Percentiles rank a stretch among this genome's conserved stretches.
These are phyloP conservation scores for Claviceps digitariae DNA, from an alignment of 2,329 filamentous ascomycete species.

Conservation along the genomic window DNA sequence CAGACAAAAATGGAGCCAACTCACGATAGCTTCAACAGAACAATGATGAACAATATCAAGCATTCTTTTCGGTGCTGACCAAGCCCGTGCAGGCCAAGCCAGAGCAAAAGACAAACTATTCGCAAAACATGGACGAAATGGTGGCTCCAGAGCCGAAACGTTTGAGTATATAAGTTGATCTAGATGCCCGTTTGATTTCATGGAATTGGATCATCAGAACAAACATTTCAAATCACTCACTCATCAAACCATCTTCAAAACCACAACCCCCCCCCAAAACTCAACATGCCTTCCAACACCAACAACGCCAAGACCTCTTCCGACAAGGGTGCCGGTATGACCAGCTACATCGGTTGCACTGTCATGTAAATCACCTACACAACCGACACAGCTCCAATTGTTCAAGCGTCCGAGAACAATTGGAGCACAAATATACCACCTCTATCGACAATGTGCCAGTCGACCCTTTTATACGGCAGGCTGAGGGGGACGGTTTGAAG, in stretches of 20 bases:
- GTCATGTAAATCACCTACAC: constrained; percentile 19
- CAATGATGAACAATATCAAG: constrained; percentile 2
- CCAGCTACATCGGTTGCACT: constrained; percentile 13
- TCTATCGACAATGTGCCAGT: not conserved
- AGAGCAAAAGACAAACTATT: not conserved
- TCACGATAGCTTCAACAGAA: not conserved
- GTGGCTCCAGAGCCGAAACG: not conserved
- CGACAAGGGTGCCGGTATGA: not conserved
- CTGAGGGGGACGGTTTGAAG: not conserved
- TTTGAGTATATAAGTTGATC: not conserved
- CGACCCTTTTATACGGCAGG: not conserved
- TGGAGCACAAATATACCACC: not conserved
- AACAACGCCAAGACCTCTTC: constrained; percentile 10
- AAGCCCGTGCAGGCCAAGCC: not conserved
- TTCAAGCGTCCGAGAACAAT: not conserved
- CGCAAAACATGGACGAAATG: not conserved
- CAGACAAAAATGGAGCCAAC: not conserved
- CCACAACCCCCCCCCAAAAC: not conserved
- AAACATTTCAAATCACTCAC: not conserved
- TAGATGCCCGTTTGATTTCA: not conserved
- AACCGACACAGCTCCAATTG: not conserved
- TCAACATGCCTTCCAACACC: constrained; percentile 18
- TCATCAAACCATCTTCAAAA: not conserved
- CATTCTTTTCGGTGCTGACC: not conserved
- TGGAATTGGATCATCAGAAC: not conserved